Evolutionary conservation across 2,329 filamentous ascomycete genomes (phyloP), one percentile per base, ranked within the genome.

Genomic region (Colletotrichum ledebouriae): DNA sequence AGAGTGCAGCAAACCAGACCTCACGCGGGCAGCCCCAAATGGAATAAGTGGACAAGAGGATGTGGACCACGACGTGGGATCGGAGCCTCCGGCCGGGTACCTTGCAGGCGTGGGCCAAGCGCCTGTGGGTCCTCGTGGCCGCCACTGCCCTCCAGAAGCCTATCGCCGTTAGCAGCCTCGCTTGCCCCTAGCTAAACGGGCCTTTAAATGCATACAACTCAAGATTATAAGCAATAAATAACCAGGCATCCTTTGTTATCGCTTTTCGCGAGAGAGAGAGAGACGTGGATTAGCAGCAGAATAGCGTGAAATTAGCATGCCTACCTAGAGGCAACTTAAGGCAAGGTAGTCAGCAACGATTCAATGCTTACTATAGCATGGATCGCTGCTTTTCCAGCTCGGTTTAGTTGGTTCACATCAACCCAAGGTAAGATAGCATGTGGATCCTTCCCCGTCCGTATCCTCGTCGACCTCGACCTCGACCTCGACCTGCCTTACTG

Each of bases 1-100:
- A 29, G 6, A 6, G 29, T 29, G 29, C 29, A 29, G 29, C 29
- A n/a, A 39, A 55, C 11, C 12, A 33, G 17, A 55, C 52, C 34
- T 55, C 52, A 55, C 52, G 52, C 52, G 34, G 52, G 52, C 52
- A 55, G 33, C 33, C 39, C 49, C 49, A 53, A 22, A 34, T 22
- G 20, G 20, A 34, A 20, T 58, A 13, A 39, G 13, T 15, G 37
- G 37, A 39, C 37, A 12, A 39, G 11, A 12, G 37, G 37, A 39
- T 12, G 37, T 39, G 37, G 37, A 39, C 37, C 13, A 13, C 37
- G 20, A 46, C 47, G 41, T 64, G 53, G 41, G 34, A 47, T 64
- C 63, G 66, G 56, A 69, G 66, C 17, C 17, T 17, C 17, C 17
- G 66, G 66, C 56, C 66, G 63, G 62, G 66, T 69, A 69, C 66